Conservation (phyloP, 345 rosid species). For the Acer saccharum region DNA sequence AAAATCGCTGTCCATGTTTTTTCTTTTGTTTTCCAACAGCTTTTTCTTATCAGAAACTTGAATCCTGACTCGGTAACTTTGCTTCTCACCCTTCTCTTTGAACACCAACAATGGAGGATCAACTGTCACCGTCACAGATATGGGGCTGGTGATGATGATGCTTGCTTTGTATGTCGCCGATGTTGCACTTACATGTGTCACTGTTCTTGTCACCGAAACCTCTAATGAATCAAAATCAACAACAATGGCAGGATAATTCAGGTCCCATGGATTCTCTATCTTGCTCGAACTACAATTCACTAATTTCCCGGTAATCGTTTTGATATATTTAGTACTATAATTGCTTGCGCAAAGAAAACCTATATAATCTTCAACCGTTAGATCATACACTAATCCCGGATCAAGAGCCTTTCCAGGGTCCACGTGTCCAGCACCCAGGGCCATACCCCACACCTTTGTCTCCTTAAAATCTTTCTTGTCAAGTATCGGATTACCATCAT, state of each 20-base stretch:
- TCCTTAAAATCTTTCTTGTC: neutral
- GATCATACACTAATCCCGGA: constrained; percentile 24
- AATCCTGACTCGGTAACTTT: constrained; percentile 13
- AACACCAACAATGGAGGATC: constrained; percentile 14
- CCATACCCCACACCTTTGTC: constrained; percentile 2
- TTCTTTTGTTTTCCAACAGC: no score
- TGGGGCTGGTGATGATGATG: neutral
- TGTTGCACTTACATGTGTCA: neutral
- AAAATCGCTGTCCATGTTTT: neutral
- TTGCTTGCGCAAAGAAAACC: constrained; percentile 19
- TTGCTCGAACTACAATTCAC: constrained; percentile 13
- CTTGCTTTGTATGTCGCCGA: neutral
- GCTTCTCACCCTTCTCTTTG: constrained; percentile 8
- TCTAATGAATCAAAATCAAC: constrained; percentile 15
- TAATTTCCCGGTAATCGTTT: neutral
- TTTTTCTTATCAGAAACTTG: neutral
- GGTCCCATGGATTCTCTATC: constrained; percentile 17
- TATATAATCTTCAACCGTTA: constrained; percentile 15
- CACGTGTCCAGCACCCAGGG: constrained; percentile 31
- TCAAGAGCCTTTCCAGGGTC: constrained; percentile 23
- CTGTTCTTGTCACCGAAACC: constrained; percentile 13
- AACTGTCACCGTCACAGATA: neutral
- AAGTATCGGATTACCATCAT: constrained; percentile 6
- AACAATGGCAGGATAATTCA: constrained; percentile 22
- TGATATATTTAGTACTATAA: no score